These are phyloP conservation scores for Cystobasidiopsis lactophilus DNA, from an alignment of 768 basidiomycete species.

Conservation along the genomic window DNA sequence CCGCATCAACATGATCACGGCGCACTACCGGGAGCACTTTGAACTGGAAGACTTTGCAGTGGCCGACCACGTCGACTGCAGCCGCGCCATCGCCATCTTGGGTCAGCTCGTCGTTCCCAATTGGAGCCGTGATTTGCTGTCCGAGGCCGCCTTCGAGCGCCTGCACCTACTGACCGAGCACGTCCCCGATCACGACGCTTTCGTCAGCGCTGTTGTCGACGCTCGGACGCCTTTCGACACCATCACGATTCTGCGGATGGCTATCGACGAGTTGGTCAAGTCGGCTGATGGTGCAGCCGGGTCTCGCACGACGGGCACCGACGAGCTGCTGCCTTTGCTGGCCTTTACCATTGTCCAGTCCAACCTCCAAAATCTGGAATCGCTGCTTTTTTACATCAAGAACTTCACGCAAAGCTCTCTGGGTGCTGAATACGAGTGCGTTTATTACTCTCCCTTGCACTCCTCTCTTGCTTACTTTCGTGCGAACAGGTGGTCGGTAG, in stretches of 20 bases:
- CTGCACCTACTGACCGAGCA: conserved; percentile 3
- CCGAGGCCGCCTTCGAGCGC: background rate
- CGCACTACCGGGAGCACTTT: conserved; percentile 2
- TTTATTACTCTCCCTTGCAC: background rate
- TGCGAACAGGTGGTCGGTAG: conserved; percentile 12
- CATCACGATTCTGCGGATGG: conserved; percentile 1
- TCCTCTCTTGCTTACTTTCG: background rate
- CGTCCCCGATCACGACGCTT: conserved; percentile 1
- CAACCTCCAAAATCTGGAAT: conserved; percentile 3
- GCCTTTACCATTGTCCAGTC: conserved; percentile 10
- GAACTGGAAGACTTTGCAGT: conserved; percentile 7
- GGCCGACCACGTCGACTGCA: background rate
- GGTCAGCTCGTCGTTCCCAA: background rate
- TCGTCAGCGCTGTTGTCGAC: conserved; percentile 4
- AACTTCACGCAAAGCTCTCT: conserved; percentile 2
- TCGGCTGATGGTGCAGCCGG: background rate
- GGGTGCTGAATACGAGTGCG: conserved; percentile 10
- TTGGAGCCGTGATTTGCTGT: background rate
- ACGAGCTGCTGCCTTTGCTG: conserved; percentile 13
- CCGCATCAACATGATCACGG: conserved; percentile 5
- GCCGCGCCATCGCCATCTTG: background rate
- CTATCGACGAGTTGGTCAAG: conserved; percentile 12
- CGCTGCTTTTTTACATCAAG: conserved; percentile 9
- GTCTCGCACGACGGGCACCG: conserved; percentile 2
- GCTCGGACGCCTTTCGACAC: conserved; percentile 12